Percentiles rank a stretch among this genome's conserved stretches.
These are phyloP conservation scores for Lithospermum erythrorhizon DNA, from an alignment of 257 asterid species.

Conservation along the genomic window DNA sequence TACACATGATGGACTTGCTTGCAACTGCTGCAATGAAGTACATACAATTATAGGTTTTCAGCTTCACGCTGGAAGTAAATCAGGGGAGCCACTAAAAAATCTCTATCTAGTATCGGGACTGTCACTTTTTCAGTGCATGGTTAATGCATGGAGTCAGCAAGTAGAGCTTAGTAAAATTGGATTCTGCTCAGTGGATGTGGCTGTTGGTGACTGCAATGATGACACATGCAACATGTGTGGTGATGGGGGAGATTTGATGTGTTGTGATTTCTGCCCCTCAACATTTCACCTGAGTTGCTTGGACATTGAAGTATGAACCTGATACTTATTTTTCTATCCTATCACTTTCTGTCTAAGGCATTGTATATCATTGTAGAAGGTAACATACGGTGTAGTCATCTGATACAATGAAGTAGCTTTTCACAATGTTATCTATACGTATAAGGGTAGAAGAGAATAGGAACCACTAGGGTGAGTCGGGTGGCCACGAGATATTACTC, in stretches of 20 bases:
- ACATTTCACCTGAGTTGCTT: constrained; percentile 90
- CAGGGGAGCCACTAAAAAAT: constrained; percentile 38
- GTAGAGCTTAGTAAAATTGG: constrained; percentile 31
- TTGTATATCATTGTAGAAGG: neutral
- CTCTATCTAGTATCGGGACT: constrained; percentile 54
- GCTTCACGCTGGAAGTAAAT: constrained; percentile 54
- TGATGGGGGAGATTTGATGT: constrained; percentile 89
- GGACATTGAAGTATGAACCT: constrained; percentile 48
- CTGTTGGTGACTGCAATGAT: constrained; percentile 77
- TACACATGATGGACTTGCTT: constrained; percentile 61
- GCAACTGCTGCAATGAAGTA: constrained; percentile 57
- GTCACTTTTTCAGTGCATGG: constrained; percentile 61
- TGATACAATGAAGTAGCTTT: neutral
- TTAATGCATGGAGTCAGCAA: constrained; percentile 69
- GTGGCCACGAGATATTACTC: too few species aligned
- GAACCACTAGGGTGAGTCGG: too few species aligned
- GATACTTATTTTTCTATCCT: neutral
- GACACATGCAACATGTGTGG: constrained; percentile 93
- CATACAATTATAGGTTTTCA: constrained; percentile 44
- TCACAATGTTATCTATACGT: neutral
- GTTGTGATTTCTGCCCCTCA: constrained; percentile 94
- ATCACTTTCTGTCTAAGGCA: constrained; percentile 6
- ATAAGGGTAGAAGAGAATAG: too few species aligned
- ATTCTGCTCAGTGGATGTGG: constrained; percentile 60
- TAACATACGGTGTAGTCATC: neutral